phyloP scores from a whole-genome alignment of 2,329 filamentous ascomycete genomes.

The Emergomyces orientalis region DNA sequence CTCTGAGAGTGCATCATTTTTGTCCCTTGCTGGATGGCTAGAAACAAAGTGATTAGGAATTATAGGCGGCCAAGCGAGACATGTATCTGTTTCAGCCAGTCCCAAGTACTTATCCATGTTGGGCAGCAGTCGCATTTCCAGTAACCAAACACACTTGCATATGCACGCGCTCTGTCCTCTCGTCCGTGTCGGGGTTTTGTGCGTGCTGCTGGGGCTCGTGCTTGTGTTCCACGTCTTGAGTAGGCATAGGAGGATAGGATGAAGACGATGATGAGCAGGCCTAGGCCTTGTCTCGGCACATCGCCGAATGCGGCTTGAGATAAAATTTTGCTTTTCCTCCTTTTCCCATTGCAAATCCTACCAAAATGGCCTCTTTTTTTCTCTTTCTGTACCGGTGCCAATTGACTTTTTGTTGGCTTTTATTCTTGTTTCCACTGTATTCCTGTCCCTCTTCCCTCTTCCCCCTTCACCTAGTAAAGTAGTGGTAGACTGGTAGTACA shows the following conservation, averaged over 20 bases:
- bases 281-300: not conserved
- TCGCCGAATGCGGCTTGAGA: not conserved
- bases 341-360: not conserved
- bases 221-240: not conserved
- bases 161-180: constrained; percentile 1
- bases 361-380: not conserved
- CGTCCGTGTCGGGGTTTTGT: not conserved
- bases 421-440: not conserved
- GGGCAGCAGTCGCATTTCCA: not conserved
- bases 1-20: not conserved
- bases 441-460: not conserved
- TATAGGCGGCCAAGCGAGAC: not conserved
- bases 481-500: not conserved
- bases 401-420: not conserved
- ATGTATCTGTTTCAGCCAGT: not conserved
- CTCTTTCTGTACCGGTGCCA: not conserved
- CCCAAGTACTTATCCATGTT: not conserved
- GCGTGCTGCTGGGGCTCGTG: not conserved
- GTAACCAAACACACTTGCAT: not conserved
- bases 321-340: not conserved
- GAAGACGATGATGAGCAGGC: not conserved
- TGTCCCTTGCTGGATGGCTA: not conserved
- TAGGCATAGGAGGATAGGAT: no score
- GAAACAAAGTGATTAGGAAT: not conserved
- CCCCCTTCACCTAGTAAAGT: not conserved